Conservation (phyloP, 176 grass and related monocot species). For the Puya raimondii region DNA sequence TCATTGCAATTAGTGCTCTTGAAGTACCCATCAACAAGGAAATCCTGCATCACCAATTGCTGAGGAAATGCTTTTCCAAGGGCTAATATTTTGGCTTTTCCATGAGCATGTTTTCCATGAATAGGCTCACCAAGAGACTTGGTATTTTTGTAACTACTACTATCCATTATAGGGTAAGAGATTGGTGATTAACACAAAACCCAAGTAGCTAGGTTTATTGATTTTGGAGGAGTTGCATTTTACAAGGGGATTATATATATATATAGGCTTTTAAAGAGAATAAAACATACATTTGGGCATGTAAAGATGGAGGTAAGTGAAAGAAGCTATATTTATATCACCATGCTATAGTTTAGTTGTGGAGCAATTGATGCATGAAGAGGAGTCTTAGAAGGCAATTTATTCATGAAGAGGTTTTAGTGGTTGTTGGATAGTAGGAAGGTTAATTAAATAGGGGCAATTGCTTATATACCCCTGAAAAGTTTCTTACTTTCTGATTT, state of each 20-base stretch:
- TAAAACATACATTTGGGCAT: not conserved
- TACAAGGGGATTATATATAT: too few species aligned
- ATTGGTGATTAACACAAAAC: not conserved
- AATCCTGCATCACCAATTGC: slow-evolving; percentile 66
- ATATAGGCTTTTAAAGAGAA: slow-evolving; percentile 2
- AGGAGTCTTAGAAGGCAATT: not conserved
- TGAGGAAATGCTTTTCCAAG: slow-evolving; percentile 72
- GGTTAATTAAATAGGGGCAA: too few species aligned
- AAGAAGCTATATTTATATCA: slow-evolving; percentile 13
- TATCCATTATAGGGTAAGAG: not conserved
- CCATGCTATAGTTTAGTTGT: slow-evolving; percentile 23
- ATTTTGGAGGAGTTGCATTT: too few species aligned
- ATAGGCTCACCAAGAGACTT: slow-evolving; percentile 1
- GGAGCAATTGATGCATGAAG: slow-evolving; percentile 36
- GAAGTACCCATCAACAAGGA: slow-evolving; percentile 67
- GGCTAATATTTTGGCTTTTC: slow-evolving; percentile 65
- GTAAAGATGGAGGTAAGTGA: slow-evolving; percentile 3
- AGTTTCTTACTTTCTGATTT: too few species aligned
- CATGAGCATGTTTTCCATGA: slow-evolving; percentile 31
- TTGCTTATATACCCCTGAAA: too few species aligned
- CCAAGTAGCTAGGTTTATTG: too few species aligned
- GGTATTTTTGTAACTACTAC: not conserved
- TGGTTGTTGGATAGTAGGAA: too few species aligned
- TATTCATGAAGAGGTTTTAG: too few species aligned
- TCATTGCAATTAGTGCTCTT: slow-evolving; percentile 73